Conservation (phyloP, 139 green algal genomes). For the Microglena sp. region DNA sequence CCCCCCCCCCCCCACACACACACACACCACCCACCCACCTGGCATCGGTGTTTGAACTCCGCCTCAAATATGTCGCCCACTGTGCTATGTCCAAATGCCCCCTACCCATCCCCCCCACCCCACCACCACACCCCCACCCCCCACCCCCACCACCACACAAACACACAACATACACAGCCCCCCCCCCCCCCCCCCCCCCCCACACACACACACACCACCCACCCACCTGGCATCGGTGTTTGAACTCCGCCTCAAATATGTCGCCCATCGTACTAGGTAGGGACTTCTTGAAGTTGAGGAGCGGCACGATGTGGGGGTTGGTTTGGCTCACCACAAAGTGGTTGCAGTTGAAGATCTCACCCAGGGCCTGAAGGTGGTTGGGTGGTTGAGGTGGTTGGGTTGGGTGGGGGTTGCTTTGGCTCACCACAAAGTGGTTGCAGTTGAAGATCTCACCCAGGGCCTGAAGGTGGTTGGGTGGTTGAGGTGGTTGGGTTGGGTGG, state of each 20-base stretch:
- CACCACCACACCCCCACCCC: too few species aligned
- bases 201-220: too few species aligned
- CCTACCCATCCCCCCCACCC: too few species aligned
- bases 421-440: slow-evolving; percentile 88
- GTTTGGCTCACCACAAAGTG: slow-evolving; percentile 86
- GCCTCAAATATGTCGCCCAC: slow-evolving; percentile 63
- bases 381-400: slow-evolving; percentile 75
- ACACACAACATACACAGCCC: too few species aligned
- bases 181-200: too few species aligned
- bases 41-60: slow-evolving; percentile 78
- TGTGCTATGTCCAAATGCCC: too few species aligned
- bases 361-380: slow-evolving; percentile 52
- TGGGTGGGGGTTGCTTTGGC: slow-evolving; percentile 81
- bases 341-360: slow-evolving; percentile 92
- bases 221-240: slow-evolving; percentile 58
- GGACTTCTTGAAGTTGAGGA: slow-evolving; percentile 43
- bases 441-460: slow-evolving; percentile 83
- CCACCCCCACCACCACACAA: too few species aligned
- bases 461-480: too few species aligned
- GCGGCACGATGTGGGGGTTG: slow-evolving; percentile 82
- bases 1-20: too few species aligned
- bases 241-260: slow-evolving; percentile 73
- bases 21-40: too few species aligned
- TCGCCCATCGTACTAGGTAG: slow-evolving; percentile 36
- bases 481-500: too few species aligned